Evolutionary conservation across 768 basidiomycete genomes (phyloP).

Genomic region (Cystofilobasidium bisporidii): DNA sequence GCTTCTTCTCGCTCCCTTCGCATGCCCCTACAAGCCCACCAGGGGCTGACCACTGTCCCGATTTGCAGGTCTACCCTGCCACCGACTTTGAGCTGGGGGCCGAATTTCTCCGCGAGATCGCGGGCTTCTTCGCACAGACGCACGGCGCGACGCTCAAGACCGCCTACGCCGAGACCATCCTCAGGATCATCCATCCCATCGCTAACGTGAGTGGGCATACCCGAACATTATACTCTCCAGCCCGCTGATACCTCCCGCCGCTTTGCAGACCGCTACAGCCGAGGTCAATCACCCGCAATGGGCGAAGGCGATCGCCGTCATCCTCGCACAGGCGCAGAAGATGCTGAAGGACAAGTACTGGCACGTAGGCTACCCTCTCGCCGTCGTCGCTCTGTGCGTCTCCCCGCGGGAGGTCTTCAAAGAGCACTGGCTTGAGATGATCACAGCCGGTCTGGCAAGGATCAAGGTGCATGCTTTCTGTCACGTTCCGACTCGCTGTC

Average conservation of each 20-base stretch:
- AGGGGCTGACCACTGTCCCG: neutral
- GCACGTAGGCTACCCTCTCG: constrained; percentile 73
- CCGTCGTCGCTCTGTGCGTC: constrained; percentile 73
- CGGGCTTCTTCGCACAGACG: constrained; percentile 70
- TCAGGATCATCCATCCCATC: constrained; percentile 70
- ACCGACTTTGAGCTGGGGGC: constrained; percentile 87
- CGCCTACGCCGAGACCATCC: constrained; percentile 73
- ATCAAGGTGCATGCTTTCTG: constrained; percentile 56
- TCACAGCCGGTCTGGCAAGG: constrained; percentile 63
- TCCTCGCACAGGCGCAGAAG: constrained; percentile 49
- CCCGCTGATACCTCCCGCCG: neutral
- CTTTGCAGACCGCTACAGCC: constrained; percentile 70
- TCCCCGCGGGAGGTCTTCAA: constrained; percentile 76
- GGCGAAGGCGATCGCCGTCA: constrained; percentile 80
- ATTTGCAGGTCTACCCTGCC: constrained; percentile 72
- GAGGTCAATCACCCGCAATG: constrained; percentile 92
- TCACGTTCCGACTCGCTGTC: neutral
- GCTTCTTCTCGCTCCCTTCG: neutral
- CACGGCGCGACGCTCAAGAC: constrained; percentile 75
- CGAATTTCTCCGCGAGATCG: constrained; percentile 75
- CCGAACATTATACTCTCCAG: no score
- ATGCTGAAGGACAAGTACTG: constrained; percentile 73
- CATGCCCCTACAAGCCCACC: no score
- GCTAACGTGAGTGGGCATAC: constrained; percentile 63
- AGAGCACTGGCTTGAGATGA: constrained; percentile 65